These are phyloP conservation scores for Fagopyrum esculentum DNA, from an alignment of 148 eudicot genomes.

Conservation along the genomic window DNA sequence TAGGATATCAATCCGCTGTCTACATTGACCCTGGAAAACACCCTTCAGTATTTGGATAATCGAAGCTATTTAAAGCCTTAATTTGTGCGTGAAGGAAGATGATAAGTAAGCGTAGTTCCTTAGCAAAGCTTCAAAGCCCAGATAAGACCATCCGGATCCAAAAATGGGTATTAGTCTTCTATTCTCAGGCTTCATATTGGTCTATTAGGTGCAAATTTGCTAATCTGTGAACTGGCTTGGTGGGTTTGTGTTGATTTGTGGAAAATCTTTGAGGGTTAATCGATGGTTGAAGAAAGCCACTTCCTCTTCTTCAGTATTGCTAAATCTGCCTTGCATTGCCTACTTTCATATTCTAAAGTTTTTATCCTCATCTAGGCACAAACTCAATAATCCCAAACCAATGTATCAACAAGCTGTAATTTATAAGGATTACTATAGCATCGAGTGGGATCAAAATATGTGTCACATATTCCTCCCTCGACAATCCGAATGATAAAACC, in stretches of 20 bases:
- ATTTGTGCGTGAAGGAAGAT: constrained; percentile 1
- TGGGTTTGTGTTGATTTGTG: not conserved
- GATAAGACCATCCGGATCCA: constrained; percentile 3
- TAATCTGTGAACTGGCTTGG: not conserved
- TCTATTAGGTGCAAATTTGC: not conserved
- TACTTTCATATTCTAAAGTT: too few species aligned
- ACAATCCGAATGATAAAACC: too few species aligned
- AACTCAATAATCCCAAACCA: too few species aligned
- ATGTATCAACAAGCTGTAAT: too few species aligned
- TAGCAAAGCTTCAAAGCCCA: not conserved
- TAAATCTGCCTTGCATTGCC: too few species aligned
- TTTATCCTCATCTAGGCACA: too few species aligned
- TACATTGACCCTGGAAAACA: too few species aligned
- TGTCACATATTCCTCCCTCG: too few species aligned
- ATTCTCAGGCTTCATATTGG: not conserved
- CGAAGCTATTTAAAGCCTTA: not conserved
- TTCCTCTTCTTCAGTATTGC: constrained; percentile 7
- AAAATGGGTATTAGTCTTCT: not conserved
- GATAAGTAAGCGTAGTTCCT: constrained; percentile 1
- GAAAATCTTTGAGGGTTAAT: not conserved
- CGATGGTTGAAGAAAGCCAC: constrained; percentile 30
- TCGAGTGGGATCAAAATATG: too few species aligned
- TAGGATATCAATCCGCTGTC: too few species aligned
- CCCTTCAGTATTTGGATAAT: constrained; percentile 1
- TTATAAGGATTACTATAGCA: too few species aligned